Evolutionary conservation across 2,329 filamentous ascomycete species (phyloP).

Genomic region (Macrophomina pseudophaseolina): DNA sequence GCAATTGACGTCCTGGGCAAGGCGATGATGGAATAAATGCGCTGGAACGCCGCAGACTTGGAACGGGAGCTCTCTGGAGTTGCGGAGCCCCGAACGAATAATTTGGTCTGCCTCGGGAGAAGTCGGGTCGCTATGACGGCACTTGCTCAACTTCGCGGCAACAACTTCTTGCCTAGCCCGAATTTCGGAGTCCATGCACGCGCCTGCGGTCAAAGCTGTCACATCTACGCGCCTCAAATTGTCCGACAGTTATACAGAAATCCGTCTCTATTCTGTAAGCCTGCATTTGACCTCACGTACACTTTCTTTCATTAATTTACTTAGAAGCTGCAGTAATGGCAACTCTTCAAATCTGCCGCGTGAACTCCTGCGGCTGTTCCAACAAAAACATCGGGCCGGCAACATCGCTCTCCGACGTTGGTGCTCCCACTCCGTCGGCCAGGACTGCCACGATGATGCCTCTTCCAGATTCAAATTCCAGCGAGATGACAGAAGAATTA

Average conservation of each 20-base stretch:
- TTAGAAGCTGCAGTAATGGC: not conserved
- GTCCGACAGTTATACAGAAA: not conserved
- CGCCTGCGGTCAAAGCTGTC: not conserved
- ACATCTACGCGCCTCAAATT: not conserved
- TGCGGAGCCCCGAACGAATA: conserved; percentile 21
- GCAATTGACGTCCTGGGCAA: conserved; percentile 15
- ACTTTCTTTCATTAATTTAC: no score
- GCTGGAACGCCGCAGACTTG: not conserved
- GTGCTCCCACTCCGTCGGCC: conserved; percentile 44
- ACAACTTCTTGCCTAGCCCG: not conserved
- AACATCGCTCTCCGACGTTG: conserved; percentile 45
- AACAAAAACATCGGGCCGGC: conserved; percentile 48
- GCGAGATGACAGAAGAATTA: conserved; percentile 43
- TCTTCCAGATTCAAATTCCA: conserved; percentile 42
- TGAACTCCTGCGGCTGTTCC: conserved; percentile 39
- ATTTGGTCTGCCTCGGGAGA: conserved; percentile 18
- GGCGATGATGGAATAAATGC: conserved; percentile 1
- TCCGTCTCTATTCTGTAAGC: not conserved
- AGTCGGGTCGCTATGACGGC: conserved; percentile 11
- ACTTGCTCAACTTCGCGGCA: conserved; percentile 18
- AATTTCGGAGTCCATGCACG: conserved; percentile 4
- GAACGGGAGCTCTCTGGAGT: conserved; percentile 17
- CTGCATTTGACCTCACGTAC: no score
- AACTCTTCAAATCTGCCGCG: not conserved
- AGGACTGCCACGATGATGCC: conserved; percentile 47